These are phyloP conservation scores for Cryphonectria nitschkei DNA, from an alignment of 2,329 filamentous ascomycete species.

Conservation along the genomic window DNA sequence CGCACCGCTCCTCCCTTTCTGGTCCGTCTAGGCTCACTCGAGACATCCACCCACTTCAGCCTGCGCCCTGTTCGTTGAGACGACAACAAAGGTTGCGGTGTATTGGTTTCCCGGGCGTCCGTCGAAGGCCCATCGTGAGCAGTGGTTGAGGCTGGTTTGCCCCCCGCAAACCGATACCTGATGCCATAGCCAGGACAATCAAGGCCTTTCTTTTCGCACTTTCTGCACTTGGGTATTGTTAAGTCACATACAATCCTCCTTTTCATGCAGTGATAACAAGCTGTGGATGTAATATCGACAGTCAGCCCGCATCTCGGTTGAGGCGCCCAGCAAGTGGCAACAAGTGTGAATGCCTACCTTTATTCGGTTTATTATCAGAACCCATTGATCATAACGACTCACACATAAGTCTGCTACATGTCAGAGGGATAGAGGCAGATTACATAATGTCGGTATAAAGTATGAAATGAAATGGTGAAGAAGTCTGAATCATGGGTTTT, in stretches of 20 bases:
- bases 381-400: constrained; percentile 1
- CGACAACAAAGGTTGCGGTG: not conserved
- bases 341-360: constrained; percentile 15
- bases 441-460: not conserved
- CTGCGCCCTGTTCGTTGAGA: constrained; percentile 3
- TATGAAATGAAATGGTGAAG: not conserved
- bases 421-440: not conserved
- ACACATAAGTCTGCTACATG: not conserved
- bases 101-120: not conserved
- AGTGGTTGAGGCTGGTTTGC: constrained; percentile 7
- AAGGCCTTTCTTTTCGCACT: constrained; percentile 26
- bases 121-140: constrained; percentile 6
- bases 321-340: not conserved
- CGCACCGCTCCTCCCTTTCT: not conserved
- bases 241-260: constrained; percentile 29
- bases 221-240: constrained; percentile 24
- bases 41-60: constrained; percentile 24
- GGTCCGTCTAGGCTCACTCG: constrained; percentile 6
- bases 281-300: constrained; percentile 12
- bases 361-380: constrained; percentile 24
- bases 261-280: constrained; percentile 28
- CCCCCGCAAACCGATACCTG: constrained; percentile 25
- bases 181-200: constrained; percentile 28
- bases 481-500: not conserved
- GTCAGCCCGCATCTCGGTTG: constrained; percentile 2